Percentiles rank a stretch among this genome's conserved stretches.
Conservation (phyloP, 495 filamentous ascomycete species). For the Pyrenopolyporus hunteri region DNA sequence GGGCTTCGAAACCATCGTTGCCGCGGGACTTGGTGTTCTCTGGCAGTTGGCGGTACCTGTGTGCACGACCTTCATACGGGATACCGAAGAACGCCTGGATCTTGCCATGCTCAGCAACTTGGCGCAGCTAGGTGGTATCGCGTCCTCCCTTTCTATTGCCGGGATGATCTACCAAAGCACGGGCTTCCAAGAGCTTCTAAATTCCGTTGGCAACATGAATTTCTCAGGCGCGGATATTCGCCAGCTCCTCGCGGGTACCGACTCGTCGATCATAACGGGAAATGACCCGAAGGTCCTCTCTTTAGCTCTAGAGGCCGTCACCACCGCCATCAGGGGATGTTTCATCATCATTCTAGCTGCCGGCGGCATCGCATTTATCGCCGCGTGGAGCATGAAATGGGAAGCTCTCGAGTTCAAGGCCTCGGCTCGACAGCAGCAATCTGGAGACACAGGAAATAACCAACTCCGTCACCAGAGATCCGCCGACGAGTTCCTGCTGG, state of each 20-base stretch:
- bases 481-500: slow-evolving; percentile 1
- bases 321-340: slow-evolving; percentile 4
- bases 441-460: background rate
- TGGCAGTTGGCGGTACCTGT: slow-evolving; percentile 57
- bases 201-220: slow-evolving; percentile 42
- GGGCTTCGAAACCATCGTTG: slow-evolving; percentile 59
- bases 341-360: slow-evolving; percentile 6
- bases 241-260: slow-evolving; percentile 52
- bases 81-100: slow-evolving; percentile 45
- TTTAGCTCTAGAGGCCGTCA: slow-evolving; percentile 10
- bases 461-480: background rate
- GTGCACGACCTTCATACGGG: slow-evolving; percentile 55
- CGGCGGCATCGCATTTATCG: slow-evolving; percentile 8
- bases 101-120: slow-evolving; percentile 60
- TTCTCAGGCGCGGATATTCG: slow-evolving; percentile 42
- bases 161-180: slow-evolving; percentile 61
- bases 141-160: slow-evolving; percentile 60
- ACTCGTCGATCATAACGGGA: slow-evolving; percentile 44
- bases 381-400: slow-evolving; percentile 20
- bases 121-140: slow-evolving; percentile 58
- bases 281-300: slow-evolving; percentile 20
- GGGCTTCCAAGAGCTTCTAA: slow-evolving; percentile 39
- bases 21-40: slow-evolving; percentile 54
- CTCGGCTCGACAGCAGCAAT: background rate
- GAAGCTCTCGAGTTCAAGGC: slow-evolving; percentile 15